Conservation (phyloP, 352 stramenopile species). For the Sclerospora graminicola region DNA sequence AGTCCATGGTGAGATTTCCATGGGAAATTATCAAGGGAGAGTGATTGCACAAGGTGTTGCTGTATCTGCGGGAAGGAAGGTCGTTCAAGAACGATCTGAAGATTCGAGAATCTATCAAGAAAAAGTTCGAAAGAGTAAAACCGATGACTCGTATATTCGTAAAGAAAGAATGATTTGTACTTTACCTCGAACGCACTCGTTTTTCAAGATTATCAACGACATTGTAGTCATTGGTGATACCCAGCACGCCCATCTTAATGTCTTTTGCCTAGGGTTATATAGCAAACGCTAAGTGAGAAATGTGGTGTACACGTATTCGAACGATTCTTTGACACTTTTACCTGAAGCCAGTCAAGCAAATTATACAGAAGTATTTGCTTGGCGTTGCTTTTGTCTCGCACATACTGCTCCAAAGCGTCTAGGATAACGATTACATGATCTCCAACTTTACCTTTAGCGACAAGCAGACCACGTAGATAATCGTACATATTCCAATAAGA, state of each 20-base stretch:
- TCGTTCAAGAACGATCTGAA: slow-evolving; percentile 64
- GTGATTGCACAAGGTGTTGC: slow-evolving; percentile 26
- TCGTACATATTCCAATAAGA: slow-evolving; percentile 83
- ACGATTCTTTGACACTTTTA: slow-evolving; percentile 2
- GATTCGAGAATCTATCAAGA: slow-evolving; percentile 65
- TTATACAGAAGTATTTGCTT: slow-evolving; percentile 84
- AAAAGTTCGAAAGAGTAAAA: slow-evolving; percentile 1
- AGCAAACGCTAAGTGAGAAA: neutral
- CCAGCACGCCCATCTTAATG: slow-evolving; percentile 73
- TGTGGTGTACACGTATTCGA: neutral
- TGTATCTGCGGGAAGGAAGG: slow-evolving; percentile 45
- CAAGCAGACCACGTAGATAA: slow-evolving; percentile 61
- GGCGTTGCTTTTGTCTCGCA: slow-evolving; percentile 37
- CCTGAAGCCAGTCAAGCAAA: slow-evolving; percentile 75
- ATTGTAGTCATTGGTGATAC: slow-evolving; percentile 72
- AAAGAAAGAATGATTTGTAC: too few species aligned
- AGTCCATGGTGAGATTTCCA: slow-evolving; percentile 14
- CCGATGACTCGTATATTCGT: neutral
- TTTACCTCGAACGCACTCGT: slow-evolving; percentile 60
- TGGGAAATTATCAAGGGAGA: slow-evolving; percentile 29
- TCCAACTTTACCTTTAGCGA: slow-evolving; percentile 30
- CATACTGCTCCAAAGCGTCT: slow-evolving; percentile 71
- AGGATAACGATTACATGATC: slow-evolving; percentile 62
- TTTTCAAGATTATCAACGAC: slow-evolving; percentile 77
- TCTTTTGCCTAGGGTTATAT: slow-evolving; percentile 39